These are phyloP conservation scores for Nemophila menziesii DNA, from an alignment of 257 asterid species.

Conservation along the genomic window DNA sequence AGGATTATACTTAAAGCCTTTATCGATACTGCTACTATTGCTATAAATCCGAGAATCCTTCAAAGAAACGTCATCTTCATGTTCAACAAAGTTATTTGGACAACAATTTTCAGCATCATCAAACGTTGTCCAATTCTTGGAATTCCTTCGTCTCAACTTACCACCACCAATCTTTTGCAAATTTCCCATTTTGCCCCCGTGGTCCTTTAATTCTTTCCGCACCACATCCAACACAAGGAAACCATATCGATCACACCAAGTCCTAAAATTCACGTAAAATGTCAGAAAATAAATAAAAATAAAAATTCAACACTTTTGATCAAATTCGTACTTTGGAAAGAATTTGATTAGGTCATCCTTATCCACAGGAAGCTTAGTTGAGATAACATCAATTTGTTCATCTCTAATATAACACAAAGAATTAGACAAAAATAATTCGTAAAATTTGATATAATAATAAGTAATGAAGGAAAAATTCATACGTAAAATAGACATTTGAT, in stretches of 20 bases:
- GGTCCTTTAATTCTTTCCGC: constrained; percentile 64
- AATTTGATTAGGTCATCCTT: constrained; percentile 43
- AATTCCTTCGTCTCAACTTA: constrained; percentile 18
- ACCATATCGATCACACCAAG: constrained; percentile 58
- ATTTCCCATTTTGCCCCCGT: constrained; percentile 46
- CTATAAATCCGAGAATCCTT: constrained; percentile 15
- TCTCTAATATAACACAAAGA: constrained; percentile 24
- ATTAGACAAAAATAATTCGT: not conserved
- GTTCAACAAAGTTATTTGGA: constrained; percentile 54
- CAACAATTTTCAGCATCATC: constrained; percentile 48
- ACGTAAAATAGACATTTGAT: constrained; percentile 40
- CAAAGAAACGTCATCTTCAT: constrained; percentile 23
- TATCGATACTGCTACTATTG: constrained; percentile 33
- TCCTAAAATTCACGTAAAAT: constrained; percentile 19
- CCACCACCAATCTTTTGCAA: constrained; percentile 12
- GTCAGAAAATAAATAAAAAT: constrained; percentile 1
- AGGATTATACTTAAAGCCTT: constrained; percentile 63
- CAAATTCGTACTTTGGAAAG: constrained; percentile 47
- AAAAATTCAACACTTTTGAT: too few relatives aligned
- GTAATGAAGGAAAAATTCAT: constrained; percentile 14
- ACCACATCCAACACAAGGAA: constrained; percentile 59
- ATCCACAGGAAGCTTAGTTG: constrained; percentile 71
- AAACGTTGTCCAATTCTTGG: constrained; percentile 48
- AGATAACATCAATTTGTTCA: constrained; percentile 65
- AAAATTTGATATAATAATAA: not conserved